phyloP scores from a whole-genome alignment of 768 basidiomycete species.

The Suillus luteus region DNA sequence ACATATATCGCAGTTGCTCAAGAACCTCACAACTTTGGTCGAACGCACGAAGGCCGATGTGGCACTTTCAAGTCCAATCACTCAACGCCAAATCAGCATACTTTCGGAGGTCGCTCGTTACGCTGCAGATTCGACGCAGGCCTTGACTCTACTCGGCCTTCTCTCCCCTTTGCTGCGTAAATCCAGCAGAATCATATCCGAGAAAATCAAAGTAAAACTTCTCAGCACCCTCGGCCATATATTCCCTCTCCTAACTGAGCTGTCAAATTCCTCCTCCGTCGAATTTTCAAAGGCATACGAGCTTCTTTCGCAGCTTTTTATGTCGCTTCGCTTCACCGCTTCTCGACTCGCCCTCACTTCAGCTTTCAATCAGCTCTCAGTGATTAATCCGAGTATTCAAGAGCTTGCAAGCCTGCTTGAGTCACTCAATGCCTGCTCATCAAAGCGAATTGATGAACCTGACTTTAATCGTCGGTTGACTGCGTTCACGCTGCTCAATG shows the following conservation, averaged over 20 bases:
- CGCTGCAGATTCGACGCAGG: slow-evolving; percentile 69
- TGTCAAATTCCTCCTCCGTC: slow-evolving; percentile 45
- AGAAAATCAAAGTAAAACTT: slow-evolving; percentile 84
- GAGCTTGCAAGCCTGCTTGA: slow-evolving; percentile 56
- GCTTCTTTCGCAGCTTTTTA: slow-evolving; percentile 76
- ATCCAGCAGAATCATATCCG: slow-evolving; percentile 73
- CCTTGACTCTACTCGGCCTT: slow-evolving; percentile 67
- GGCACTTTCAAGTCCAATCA: slow-evolving; percentile 59
- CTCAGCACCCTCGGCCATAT: slow-evolving; percentile 69
- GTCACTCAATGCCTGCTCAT: slow-evolving; percentile 84
- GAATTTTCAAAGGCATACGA: slow-evolving; percentile 58
- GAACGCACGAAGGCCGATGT: slow-evolving; percentile 56
- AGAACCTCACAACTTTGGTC: slow-evolving; percentile 69
- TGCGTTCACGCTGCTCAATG: slow-evolving; percentile 78
- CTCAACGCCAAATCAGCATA: slow-evolving; percentile 80
- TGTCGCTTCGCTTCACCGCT: slow-evolving; percentile 67
- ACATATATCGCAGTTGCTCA: slow-evolving; percentile 69
- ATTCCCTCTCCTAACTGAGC: slow-evolving; percentile 66
- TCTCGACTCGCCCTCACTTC: slow-evolving; percentile 71
- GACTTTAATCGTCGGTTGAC: slow-evolving; percentile 85
- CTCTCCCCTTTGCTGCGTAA: slow-evolving; percentile 81
- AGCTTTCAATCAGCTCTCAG: slow-evolving; percentile 59
- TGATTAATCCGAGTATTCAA: slow-evolving; percentile 41
- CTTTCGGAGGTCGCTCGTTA: slow-evolving; percentile 80
- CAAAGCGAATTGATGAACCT: slow-evolving; percentile 82